These are phyloP conservation scores for Heliamphora pulchella DNA, from an alignment of 179 eudicot genomes.

Conservation along the genomic window DNA sequence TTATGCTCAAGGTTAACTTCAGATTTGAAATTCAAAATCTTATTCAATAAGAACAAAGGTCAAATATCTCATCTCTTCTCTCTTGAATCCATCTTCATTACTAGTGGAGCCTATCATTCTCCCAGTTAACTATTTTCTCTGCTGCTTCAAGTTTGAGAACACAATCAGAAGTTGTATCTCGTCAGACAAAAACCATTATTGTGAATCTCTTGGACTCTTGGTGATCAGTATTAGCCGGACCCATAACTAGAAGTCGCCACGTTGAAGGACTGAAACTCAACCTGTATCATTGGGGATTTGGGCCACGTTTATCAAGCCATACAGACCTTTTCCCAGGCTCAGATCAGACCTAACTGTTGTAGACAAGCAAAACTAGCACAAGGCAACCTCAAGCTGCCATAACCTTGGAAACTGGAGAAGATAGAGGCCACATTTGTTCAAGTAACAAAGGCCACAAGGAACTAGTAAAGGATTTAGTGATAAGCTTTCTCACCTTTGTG, in stretches of 20 bases:
- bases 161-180: not conserved
- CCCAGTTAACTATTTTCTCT: no score
- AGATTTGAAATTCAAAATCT: no score
- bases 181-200: not conserved
- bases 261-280: not conserved
- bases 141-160: no score
- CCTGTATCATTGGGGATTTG: not conserved
- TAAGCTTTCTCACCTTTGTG: not conserved
- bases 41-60: no score
- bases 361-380: not conserved
- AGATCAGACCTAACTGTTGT: not conserved
- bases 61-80: no score
- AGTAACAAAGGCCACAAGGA: not conserved
- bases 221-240: not conserved
- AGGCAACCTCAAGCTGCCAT: not conserved
- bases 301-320: not conserved
- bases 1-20: no score
- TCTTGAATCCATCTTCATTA: no score
- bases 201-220: not conserved
- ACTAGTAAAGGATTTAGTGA: not conserved
- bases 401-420: not conserved
- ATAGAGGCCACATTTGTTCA: not conserved
- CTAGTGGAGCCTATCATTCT: no score
- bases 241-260: not conserved
- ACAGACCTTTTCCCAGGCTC: not conserved